Conservation (phyloP, 2,329 filamentous ascomycete species). For the Beauveria scarabaeidicola region DNA sequence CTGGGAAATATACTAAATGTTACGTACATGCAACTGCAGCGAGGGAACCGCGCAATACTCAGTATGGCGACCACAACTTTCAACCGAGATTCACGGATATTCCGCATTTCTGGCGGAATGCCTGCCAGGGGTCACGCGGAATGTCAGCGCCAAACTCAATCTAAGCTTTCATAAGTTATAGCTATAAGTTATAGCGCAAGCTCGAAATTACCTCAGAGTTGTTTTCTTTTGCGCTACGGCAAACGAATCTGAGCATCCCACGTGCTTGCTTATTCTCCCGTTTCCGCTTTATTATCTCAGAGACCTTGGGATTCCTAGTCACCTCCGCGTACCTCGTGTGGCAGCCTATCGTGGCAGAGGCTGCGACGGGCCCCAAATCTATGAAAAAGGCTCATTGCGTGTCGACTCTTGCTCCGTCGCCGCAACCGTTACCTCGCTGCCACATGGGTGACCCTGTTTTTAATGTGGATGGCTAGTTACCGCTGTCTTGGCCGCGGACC, state of each 20-base stretch:
- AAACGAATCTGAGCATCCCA: background rate
- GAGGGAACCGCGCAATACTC: too few relatives aligned
- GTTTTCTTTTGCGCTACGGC: too few relatives aligned
- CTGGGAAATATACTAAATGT: background rate
- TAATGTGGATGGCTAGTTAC: slow-evolving; percentile 1
- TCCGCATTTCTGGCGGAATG: background rate
- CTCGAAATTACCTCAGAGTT: too few relatives aligned
- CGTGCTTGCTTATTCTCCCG: background rate
- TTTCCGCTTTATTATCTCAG: background rate
- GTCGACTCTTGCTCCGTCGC: background rate
- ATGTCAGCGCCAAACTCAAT: background rate
- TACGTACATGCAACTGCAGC: background rate
- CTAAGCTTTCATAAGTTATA: too few relatives aligned
- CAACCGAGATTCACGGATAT: background rate
- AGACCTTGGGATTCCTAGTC: background rate
- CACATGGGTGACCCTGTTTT: slow-evolving; percentile 12
- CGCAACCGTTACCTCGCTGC: background rate
- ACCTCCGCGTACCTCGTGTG: background rate
- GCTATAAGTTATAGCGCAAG: background rate
- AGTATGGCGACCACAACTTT: background rate
- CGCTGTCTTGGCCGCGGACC: background rate
- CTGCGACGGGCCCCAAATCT: background rate
- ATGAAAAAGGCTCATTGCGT: background rate
- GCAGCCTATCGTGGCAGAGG: background rate
- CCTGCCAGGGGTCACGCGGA: background rate